Percentiles rank a stretch among this genome's conserved stretches.
Evolutionary conservation across 352 stramenopile genomes (phyloP).

Genomic region (Aphanomyces cochlioides): DNA sequence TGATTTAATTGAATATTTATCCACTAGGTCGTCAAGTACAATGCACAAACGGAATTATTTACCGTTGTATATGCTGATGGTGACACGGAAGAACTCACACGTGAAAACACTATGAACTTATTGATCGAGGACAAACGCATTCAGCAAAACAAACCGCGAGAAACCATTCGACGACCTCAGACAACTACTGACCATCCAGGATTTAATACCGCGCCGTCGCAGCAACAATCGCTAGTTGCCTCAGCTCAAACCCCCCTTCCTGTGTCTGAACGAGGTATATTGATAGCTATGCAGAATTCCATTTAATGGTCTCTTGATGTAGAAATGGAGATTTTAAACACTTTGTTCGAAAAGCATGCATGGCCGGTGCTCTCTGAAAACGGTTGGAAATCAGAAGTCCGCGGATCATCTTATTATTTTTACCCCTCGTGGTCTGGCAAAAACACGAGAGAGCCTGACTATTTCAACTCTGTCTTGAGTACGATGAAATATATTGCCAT

Average conservation of each 20-base stretch:
- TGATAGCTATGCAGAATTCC: neutral
- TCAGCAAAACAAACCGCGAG: conserved; percentile 28
- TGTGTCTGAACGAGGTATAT: conserved; percentile 14
- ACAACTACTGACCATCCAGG: conserved; percentile 33
- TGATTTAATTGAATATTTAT: neutral
- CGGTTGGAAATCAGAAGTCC: conserved; percentile 46
- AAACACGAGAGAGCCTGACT: conserved; percentile 15
- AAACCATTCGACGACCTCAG: conserved; percentile 60
- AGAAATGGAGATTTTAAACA: conserved; percentile 68
- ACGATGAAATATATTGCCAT: conserved; percentile 20
- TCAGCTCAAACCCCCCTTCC: neutral
- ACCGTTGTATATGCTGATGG: conserved; percentile 84
- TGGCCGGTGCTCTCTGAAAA: conserved; percentile 56
- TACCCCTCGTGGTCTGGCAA: conserved; percentile 23
- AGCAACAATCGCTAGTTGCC: no score
- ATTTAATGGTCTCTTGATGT: neutral
- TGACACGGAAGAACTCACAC: conserved; percentile 68
- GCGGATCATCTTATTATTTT: conserved; percentile 8
- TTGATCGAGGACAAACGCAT: conserved; percentile 80
- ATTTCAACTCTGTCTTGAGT: conserved; percentile 17
- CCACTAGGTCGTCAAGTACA: conserved; percentile 72
- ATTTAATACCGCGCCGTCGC: neutral
- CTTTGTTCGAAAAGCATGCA: conserved; percentile 78
- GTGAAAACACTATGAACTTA: conserved; percentile 78
- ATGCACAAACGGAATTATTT: conserved; percentile 58